Percentiles rank a stretch among this genome's conserved stretches.
These are phyloP conservation scores for Falciphora oryzae DNA, from an alignment of 2,329 filamentous ascomycete genomes.

Conservation along the genomic window DNA sequence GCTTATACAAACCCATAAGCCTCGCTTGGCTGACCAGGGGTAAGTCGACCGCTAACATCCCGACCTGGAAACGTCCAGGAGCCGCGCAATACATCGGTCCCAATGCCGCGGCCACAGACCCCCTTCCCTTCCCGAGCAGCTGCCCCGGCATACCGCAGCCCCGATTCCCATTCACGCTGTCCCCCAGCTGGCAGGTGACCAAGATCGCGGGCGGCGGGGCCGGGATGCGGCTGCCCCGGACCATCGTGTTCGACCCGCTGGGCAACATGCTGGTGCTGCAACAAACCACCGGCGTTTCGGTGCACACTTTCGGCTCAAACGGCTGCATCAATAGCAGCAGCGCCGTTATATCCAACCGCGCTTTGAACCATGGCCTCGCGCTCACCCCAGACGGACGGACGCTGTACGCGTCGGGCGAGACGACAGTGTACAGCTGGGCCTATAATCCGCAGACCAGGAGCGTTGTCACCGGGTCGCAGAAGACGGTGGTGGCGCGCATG, in stretches of 20 bases:
- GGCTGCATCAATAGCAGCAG: slow-evolving; percentile 28
- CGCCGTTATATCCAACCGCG: slow-evolving; percentile 20
- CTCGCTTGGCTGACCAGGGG: background rate
- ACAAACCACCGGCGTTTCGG: slow-evolving; percentile 25
- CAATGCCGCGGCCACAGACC: background rate
- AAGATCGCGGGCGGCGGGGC: slow-evolving; percentile 27
- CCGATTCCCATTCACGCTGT: slow-evolving; percentile 23
- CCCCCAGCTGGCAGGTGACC: slow-evolving; percentile 27
- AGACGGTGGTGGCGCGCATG: slow-evolving; percentile 33
- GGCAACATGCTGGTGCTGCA: slow-evolving; percentile 29
- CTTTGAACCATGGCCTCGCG: slow-evolving; percentile 33
- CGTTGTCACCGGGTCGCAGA: slow-evolving; percentile 32
- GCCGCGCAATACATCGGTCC: background rate
- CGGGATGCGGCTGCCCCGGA: slow-evolving; percentile 25
- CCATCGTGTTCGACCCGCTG: slow-evolving; percentile 23
- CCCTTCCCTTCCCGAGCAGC: slow-evolving; percentile 22
- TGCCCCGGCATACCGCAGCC: slow-evolving; percentile 24
- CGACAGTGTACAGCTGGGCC: slow-evolving; percentile 46
- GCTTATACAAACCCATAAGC: background rate
- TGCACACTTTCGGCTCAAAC: slow-evolving; percentile 28
- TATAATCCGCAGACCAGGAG: slow-evolving; percentile 47
- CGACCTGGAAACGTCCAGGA: background rate
- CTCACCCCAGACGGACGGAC: slow-evolving; percentile 33
- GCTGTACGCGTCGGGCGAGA: slow-evolving; percentile 33
- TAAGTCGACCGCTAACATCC: background rate